Conservation (phyloP, 139 green algal genomes). For the Pseudopediastrum boryanum region DNA sequence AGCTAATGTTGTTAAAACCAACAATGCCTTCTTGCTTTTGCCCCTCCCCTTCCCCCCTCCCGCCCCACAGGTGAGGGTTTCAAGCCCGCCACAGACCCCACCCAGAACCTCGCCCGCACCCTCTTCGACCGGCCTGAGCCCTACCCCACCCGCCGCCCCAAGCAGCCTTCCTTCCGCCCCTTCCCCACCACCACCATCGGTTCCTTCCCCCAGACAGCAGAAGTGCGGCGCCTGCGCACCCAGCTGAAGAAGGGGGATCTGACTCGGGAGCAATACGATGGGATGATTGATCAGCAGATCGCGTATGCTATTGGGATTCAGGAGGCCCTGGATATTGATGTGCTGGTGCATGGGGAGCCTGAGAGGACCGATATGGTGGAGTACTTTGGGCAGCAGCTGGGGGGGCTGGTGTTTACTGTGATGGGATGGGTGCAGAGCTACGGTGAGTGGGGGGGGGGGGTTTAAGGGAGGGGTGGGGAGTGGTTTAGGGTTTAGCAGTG, state of each 20-base stretch:
- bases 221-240: slow-evolving; percentile 51
- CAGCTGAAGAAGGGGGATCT: slow-evolving; percentile 70
- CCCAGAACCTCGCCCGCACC: background rate
- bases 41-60: too few relatives aligned
- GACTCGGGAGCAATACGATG: slow-evolving; percentile 65
- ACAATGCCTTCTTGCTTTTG: too few relatives aligned
- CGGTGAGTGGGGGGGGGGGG: too few relatives aligned
- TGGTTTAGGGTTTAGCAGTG: too few relatives aligned
- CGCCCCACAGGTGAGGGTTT: too few relatives aligned
- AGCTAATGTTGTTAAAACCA: too few relatives aligned
- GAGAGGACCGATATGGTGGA: slow-evolving; percentile 76
- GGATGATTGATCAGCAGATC: slow-evolving; percentile 58
- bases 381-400: slow-evolving; percentile 88
- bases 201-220: slow-evolving; percentile 90
- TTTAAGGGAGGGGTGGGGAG: too few relatives aligned
- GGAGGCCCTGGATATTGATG: slow-evolving; percentile 85
- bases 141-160: slow-evolving; percentile 59
- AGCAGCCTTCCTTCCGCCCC: slow-evolving; percentile 49
- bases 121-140: slow-evolving; percentile 56
- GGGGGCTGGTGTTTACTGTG: slow-evolving; percentile 77
- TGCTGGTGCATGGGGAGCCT: slow-evolving; percentile 91
- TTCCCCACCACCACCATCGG: slow-evolving; percentile 92
- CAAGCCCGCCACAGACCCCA: background rate
- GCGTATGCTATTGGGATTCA: slow-evolving; percentile 57
- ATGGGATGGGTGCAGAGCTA: slow-evolving; percentile 84